phyloP scores from a whole-genome alignment of 768 basidiomycete species.

The Trametes meyenii region DNA sequence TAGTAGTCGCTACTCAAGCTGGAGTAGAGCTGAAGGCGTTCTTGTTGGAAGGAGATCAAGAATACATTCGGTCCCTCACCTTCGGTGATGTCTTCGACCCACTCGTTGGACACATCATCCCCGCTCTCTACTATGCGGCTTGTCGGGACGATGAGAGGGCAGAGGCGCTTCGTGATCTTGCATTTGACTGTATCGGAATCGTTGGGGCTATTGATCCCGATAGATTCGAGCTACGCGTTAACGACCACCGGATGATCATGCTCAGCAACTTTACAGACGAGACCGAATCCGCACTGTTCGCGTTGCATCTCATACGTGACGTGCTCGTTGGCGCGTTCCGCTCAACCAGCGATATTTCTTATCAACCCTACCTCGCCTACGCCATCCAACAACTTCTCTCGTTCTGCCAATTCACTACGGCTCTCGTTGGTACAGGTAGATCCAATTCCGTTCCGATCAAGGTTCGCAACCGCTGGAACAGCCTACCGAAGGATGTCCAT shows the following conservation, averaged over 20 bases:
- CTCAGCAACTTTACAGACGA: conserved; percentile 81
- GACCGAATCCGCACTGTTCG: conserved; percentile 76
- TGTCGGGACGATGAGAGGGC: conserved; percentile 78
- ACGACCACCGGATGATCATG: conserved; percentile 69
- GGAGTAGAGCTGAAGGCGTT: conserved; percentile 75
- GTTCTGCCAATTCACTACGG: conserved; percentile 83
- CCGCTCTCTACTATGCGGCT: conserved; percentile 66
- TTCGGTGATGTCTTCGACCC: conserved; percentile 89
- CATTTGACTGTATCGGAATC: conserved; percentile 89
- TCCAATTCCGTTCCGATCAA: conserved; percentile 57
- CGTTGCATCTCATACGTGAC: conserved; percentile 81
- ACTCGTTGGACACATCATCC: conserved; percentile 66
- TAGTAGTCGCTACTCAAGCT: conserved; percentile 73
- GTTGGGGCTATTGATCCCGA: conserved; percentile 96
- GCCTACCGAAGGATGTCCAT: conserved; percentile 77
- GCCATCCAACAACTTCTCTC: conserved; percentile 89
- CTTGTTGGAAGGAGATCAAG: conserved; percentile 51
- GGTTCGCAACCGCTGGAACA: conserved; percentile 77
- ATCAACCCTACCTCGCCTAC: conserved; percentile 87
- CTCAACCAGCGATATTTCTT: conserved; percentile 91
- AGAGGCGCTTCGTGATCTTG: conserved; percentile 65
- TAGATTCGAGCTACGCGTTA: conserved; percentile 69
- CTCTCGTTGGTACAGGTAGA: conserved; percentile 62
- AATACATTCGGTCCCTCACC: conserved; percentile 61
- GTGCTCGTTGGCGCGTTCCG: conserved; percentile 89